These are phyloP conservation scores for Parietichytrium sp. DNA, from an alignment of 108 stramenopile species.

Conservation along the genomic window DNA sequence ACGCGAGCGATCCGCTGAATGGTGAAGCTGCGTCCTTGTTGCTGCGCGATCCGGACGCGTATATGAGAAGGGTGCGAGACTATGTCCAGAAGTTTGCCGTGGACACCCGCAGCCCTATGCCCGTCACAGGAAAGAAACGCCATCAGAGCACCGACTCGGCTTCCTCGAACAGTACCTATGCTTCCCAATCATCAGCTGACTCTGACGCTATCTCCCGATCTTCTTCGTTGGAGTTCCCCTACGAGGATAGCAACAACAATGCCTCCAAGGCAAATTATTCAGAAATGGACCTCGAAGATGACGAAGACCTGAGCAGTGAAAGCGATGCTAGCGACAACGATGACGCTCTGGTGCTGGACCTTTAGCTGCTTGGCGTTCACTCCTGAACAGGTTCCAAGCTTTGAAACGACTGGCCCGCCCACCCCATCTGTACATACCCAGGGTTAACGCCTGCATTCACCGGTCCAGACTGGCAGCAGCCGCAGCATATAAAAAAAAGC, in stretches of 20 bases:
- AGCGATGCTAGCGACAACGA: conserved; percentile 20
- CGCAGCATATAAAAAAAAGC: too few species aligned
- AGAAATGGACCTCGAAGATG: not conserved
- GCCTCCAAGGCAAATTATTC: not conserved
- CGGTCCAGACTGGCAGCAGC: too few species aligned
- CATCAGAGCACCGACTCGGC: conserved; percentile 20
- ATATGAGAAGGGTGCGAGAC: conserved; percentile 18
- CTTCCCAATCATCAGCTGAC: not conserved
- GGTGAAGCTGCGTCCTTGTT: conserved; percentile 55
- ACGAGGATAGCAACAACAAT: not conserved
- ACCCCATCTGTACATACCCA: too few species aligned
- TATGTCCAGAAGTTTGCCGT: conserved; percentile 1
- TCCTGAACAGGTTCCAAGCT: too few species aligned
- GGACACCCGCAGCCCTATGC: not conserved
- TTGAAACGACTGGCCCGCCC: too few species aligned
- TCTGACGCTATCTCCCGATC: not conserved
- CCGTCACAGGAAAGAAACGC: not conserved
- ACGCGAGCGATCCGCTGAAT: conserved; percentile 59
- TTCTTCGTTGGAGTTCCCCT: not conserved
- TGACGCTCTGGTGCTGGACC: conserved; percentile 15
- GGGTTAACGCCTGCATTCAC: too few species aligned
- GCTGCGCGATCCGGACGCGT: conserved; percentile 53
- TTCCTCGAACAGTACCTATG: not conserved
- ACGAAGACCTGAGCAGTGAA: conserved; percentile 22
- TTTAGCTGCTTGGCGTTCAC: too few species aligned